phyloP scores from a whole-genome alignment of 2,329 filamentous ascomycete genomes.

The Fusarium scirpi region DNA sequence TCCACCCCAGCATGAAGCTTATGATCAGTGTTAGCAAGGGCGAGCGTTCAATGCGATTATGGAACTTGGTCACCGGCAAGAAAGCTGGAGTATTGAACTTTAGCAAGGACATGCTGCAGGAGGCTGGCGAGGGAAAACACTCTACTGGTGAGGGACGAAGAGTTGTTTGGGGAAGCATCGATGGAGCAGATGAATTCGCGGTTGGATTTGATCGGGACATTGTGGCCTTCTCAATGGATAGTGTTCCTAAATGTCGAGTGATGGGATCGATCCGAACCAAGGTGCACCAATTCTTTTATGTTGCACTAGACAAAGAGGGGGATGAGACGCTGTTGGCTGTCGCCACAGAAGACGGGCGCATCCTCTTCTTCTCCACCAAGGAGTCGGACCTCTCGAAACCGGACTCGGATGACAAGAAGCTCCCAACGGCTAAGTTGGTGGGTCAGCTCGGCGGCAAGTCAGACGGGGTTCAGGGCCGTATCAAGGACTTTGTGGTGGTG shows the following conservation, averaged over 20 bases:
- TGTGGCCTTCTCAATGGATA: constrained; percentile 89
- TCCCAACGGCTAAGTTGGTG: constrained; percentile 73
- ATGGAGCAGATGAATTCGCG: constrained; percentile 83
- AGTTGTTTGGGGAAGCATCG: constrained; percentile 82
- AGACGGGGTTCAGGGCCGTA: constrained; percentile 74
- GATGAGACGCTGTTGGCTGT: constrained; percentile 72
- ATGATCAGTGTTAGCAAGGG: constrained; percentile 94
- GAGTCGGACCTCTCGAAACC: constrained; percentile 58
- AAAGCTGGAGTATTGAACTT: constrained; percentile 95
- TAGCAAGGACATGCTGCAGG: constrained; percentile 75
- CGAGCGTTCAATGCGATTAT: constrained; percentile 91
- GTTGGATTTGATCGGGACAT: constrained; percentile 90
- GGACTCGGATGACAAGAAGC: constrained; percentile 47
- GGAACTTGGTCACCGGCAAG: constrained; percentile 97
- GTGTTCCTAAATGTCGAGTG: constrained; percentile 80
- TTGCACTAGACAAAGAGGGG: constrained; percentile 63
- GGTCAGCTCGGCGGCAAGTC: constrained; percentile 83
- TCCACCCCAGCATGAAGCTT: constrained; percentile 95
- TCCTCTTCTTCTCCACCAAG: constrained; percentile 84
- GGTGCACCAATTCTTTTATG: constrained; percentile 83
- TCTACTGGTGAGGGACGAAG: constrained; percentile 84
- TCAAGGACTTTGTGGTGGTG: constrained; percentile 89
- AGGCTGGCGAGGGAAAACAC: constrained; percentile 81
- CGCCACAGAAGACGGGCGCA: constrained; percentile 89
- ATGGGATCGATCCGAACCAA: constrained; percentile 78